phyloP scores from a whole-genome alignment of 306 rosid species.

The Quillaja saponaria region DNA sequence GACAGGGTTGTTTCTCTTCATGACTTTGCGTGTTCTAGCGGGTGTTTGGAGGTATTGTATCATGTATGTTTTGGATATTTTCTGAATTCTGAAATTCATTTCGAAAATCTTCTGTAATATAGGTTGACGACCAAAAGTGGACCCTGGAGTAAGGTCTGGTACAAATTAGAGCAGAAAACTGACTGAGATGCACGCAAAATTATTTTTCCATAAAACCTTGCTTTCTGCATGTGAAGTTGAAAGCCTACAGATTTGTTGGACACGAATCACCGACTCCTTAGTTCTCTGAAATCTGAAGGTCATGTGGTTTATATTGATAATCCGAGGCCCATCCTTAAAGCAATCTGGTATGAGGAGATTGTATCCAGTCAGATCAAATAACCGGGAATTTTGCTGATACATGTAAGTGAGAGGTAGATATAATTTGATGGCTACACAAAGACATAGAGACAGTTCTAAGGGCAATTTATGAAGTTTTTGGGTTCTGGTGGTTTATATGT shows the following conservation, averaged over 20 bases:
- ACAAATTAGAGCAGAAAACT: constrained; percentile 43
- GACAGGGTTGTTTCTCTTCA: constrained; percentile 89
- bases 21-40: constrained; percentile 75
- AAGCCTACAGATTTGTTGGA: constrained; percentile 13
- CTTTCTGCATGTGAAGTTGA: constrained; percentile 10
- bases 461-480: background rate
- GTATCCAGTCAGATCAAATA: constrained; percentile 12
- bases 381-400: constrained; percentile 20
- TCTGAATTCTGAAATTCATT: background rate
- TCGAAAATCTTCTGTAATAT: constrained; percentile 1
- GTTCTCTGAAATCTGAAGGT: constrained; percentile 15
- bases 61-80: background rate
- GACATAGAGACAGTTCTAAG: background rate
- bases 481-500: background rate
- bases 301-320: constrained; percentile 9
- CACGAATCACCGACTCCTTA: constrained; percentile 23
- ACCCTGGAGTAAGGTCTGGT: constrained; percentile 79
- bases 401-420: constrained; percentile 8
- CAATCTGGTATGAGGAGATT: background rate
- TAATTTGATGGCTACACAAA: background rate
- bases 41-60: constrained; percentile 77
- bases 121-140: constrained; percentile 81
- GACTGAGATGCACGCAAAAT: constrained; percentile 29
- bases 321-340: constrained; percentile 1
- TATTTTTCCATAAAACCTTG: constrained; percentile 15